These are phyloP conservation scores for Heliophila coronopifolia DNA, from an alignment of 441 rosid species.

Conservation along the genomic window DNA sequence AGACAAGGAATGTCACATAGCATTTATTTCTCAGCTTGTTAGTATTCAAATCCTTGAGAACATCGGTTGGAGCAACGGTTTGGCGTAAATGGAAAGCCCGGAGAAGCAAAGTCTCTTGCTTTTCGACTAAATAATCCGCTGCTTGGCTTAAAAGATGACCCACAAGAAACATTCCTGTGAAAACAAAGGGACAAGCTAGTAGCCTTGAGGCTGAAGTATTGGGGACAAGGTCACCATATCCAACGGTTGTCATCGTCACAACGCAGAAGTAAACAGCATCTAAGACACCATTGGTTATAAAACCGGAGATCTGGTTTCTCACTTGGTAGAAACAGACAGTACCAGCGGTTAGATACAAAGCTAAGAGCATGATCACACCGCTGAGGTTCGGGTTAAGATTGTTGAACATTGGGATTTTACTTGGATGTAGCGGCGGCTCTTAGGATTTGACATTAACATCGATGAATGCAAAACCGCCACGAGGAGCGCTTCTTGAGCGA, in stretches of 20 bases:
- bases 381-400: slow-evolving; percentile 37
- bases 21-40: slow-evolving; percentile 48
- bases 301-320: slow-evolving; percentile 49
- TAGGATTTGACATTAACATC: slow-evolving; percentile 24
- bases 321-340: slow-evolving; percentile 44
- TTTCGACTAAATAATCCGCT: slow-evolving; percentile 67
- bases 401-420: slow-evolving; percentile 25
- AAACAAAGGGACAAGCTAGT: slow-evolving; percentile 67
- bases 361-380: slow-evolving; percentile 37
- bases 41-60: slow-evolving; percentile 47
- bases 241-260: slow-evolving; percentile 80
- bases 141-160: slow-evolving; percentile 53
- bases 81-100: slow-evolving; percentile 41
- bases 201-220: slow-evolving; percentile 38
- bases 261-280: slow-evolving; percentile 63
- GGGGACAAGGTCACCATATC: slow-evolving; percentile 86
- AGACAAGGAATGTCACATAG: slow-evolving; percentile 31
- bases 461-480: slow-evolving; percentile 29
- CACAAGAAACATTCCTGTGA: slow-evolving; percentile 60
- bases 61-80: slow-evolving; percentile 33
- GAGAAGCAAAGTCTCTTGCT: slow-evolving; percentile 65
- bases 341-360: slow-evolving; percentile 44
- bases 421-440: slow-evolving; percentile 25
- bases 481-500: slow-evolving; percentile 65
- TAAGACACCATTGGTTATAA: slow-evolving; percentile 48